Base-by-base conservation (phyloP, 1,139 yeast genomes). In the Martiniozyma asiatica region DNA sequence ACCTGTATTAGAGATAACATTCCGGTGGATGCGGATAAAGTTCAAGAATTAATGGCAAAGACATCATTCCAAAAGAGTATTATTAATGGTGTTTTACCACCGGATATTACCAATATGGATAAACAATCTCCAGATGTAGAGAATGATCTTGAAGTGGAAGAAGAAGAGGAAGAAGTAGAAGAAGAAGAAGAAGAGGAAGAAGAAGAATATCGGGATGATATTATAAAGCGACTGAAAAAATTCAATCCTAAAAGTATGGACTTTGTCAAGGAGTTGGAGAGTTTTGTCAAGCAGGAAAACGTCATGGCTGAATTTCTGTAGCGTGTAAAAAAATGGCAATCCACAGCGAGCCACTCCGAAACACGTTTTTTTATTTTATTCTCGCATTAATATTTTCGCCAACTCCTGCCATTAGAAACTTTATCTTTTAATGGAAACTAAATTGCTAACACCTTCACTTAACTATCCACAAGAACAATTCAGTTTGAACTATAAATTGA, bases 1-100 rank as follows among this genome's bases (percentile, higher is more conserved):
- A 67, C 68, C 20, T 65, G 74, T 39, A 50, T 77, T 21, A 59
- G 59, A 10, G 56, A 56, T 24, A 73, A 69, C 21, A 59, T 59
- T 36, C 50, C 58, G 0, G 50, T 67, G 12, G 68, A 60, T 26
- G 48, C 45, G 6, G 46, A 38, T 5, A 62, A 58, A 41, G 65
- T 75, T 11, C 54, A 56, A 24, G 58, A 65, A 47, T 52, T 73
- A 39, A 50, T 67, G 38, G 45, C 50, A 9, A 42, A 52, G 63
- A 30, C 61, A 56, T 48, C 56, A 53, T 53, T 50, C 57, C 19
- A 37, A 28, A 35, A 31, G 25, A 35, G 30, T 23, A 22, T 26
- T 6, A 26, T 25, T 6, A 29, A 14, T 50, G 45, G 4, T 52
- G 44, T 19, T n/a, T n/a, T n/a, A n/a, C n/a, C n/a, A n/a, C n/a